These are phyloP conservation scores for Neocucurbitaria cava DNA, from an alignment of 2,329 filamentous ascomycete genomes.

Conservation along the genomic window DNA sequence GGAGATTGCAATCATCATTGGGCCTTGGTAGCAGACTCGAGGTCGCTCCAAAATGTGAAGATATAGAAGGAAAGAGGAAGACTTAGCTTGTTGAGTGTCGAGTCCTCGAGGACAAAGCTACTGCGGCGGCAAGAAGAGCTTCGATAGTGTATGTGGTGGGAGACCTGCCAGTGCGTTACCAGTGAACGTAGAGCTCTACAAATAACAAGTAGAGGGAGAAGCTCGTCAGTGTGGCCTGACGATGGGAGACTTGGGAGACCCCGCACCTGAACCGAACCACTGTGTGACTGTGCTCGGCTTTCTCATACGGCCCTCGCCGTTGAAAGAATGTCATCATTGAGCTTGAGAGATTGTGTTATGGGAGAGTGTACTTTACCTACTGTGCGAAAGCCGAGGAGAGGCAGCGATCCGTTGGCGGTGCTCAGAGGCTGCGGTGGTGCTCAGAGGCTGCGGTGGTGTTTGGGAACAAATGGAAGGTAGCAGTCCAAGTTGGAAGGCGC, in stretches of 20 bases:
- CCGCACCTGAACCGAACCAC: not conserved
- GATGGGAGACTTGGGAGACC: not conserved
- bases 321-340: not conserved
- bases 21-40: not conserved
- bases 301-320: not conserved
- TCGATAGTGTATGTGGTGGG: not conserved
- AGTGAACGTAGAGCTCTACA: not conserved
- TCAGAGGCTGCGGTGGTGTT: not conserved
- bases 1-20: not conserved
- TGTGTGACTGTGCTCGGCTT: not conserved
- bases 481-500: not conserved
- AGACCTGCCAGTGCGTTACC: not conserved
- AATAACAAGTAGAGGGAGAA: not conserved
- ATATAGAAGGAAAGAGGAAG: not conserved
- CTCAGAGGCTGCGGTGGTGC: not conserved
- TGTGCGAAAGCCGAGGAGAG: not conserved
- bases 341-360: not conserved
- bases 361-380: not conserved
- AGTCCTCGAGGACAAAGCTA: not conserved
- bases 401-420: not conserved
- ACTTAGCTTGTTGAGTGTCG: not conserved
- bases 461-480: not conserved
- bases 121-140: not conserved
- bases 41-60: not conserved
- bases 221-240: not conserved